Evolutionary conservation across 257 asterid genomes (phyloP).

Genomic region (Osmanthus fragrans): DNA sequence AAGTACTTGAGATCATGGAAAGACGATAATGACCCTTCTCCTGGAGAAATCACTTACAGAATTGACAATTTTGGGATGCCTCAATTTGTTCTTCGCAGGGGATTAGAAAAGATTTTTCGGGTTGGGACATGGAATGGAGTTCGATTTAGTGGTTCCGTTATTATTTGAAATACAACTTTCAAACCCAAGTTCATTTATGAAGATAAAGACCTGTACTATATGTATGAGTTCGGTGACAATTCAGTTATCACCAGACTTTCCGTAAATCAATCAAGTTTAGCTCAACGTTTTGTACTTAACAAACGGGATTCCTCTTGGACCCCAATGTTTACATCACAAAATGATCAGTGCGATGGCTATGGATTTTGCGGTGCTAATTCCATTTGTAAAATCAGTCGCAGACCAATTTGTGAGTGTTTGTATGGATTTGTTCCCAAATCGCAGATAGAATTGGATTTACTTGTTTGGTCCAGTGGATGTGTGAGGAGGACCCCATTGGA

Average conservation of each 20-base stretch:
- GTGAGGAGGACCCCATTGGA: neutral
- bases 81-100: neutral
- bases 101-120: neutral
- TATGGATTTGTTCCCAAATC: neutral
- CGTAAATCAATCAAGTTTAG: neutral
- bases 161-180: no score
- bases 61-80: neutral
- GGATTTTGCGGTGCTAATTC: neutral
- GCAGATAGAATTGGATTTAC: neutral
- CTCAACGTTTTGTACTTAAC: neutral
- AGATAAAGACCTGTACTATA: neutral
- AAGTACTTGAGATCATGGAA: neutral
- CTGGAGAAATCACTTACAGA: neutral
- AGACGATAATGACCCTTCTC: neutral
- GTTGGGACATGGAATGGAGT: neutral
- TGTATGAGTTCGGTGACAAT: neutral
- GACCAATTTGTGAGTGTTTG: neutral
- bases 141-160: neutral
- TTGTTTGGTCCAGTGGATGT: neutral
- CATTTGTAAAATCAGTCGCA: neutral
- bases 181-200: no score
- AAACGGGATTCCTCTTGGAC: neutral
- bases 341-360: neutral
- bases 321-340: no score
- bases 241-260: neutral